Evolutionary conservation across 805 yeast genomes (phyloP), one percentile per base, ranked within the genome.

Genomic region (Saccharomycopsis sp.): DNA sequence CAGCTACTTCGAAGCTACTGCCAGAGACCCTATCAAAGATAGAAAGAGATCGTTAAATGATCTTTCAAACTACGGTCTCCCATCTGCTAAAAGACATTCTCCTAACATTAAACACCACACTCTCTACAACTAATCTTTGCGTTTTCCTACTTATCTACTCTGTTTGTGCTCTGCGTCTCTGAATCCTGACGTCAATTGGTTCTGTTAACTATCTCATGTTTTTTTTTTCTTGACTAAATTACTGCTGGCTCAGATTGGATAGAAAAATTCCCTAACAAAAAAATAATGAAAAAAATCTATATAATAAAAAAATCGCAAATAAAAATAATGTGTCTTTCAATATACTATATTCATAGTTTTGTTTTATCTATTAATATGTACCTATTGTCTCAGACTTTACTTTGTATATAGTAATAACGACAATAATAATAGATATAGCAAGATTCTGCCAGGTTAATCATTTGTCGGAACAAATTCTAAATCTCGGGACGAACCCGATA

Each of bases 101-200:
- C 62, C 62, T 17, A 59, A 56, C 17, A 15, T 59, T 19, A 52
- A 56, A n/a, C 54, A 58, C 41, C 54, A 56, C 42, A 49, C 61
- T 20, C 53, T 52, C 52, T 52, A 58, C 49, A 44, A 44, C 56
- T 55, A 23, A 51, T 34, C 19, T 38, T 15, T 15, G 17, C 47
- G 23, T 29, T 23, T 24, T 29, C 23, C 23, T 52, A 9, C 7
- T 8, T 23, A n/a, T 50, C 53, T 19, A 22, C 53, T 22, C 20
- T 22, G 14, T 7, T 50, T 8, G 53, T 9, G 24, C n/a, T 3
- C 25, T 54, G 3, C 29, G 3, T 24, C 34, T 53, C 3, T 25
- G n/a, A n/a, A n/a, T n/a, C n/a, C n/a, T n/a, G 12, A 15, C 25
- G 7, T 14, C 44, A 35, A 5, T 35, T 55, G 35, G 17, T 54